Conservation (phyloP, 2,329 filamentous ascomycete genomes). For the Phialocephala subalpina region DNA sequence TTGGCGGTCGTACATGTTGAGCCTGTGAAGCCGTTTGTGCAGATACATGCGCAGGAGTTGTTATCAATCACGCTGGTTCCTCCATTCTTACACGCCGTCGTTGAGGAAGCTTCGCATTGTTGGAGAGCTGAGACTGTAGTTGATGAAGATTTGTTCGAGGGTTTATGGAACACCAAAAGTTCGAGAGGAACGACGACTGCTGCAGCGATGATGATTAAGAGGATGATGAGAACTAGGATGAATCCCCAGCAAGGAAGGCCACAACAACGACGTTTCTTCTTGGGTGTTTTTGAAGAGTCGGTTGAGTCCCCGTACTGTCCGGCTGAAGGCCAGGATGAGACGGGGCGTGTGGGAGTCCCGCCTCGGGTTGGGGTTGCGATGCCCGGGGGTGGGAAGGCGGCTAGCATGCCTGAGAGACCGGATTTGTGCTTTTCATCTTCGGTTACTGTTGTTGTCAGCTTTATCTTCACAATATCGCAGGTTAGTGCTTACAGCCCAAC, state of each 20-base stretch:
- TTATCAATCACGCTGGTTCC: slow-evolving; percentile 77
- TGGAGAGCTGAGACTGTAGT: slow-evolving; percentile 22
- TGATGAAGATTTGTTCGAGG: slow-evolving; percentile 30
- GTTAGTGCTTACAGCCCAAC: slow-evolving; percentile 35
- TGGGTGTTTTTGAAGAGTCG: neutral
- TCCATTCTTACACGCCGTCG: slow-evolving; percentile 74
- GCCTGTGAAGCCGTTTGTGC: slow-evolving; percentile 85
- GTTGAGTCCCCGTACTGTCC: slow-evolving; percentile 6
- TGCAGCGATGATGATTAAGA: slow-evolving; percentile 77
- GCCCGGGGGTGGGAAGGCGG: slow-evolving; percentile 69
- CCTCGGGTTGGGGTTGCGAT: slow-evolving; percentile 52
- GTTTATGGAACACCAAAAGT: slow-evolving; percentile 66
- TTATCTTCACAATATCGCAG: neutral
- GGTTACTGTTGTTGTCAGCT: slow-evolving; percentile 28
- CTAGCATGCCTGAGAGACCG: slow-evolving; percentile 66
- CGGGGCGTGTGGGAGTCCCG: slow-evolving; percentile 46
- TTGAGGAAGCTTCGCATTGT: slow-evolving; percentile 65
- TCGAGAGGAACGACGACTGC: slow-evolving; percentile 82
- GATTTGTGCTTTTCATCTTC: slow-evolving; percentile 38
- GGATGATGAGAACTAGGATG: slow-evolving; percentile 67
- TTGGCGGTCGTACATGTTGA: slow-evolving; percentile 61
- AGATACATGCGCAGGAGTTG: slow-evolving; percentile 83
- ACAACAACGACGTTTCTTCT: slow-evolving; percentile 68
- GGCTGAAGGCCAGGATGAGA: slow-evolving; percentile 45
- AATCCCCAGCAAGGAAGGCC: slow-evolving; percentile 85